Evolutionary conservation across 805 yeast genomes (phyloP), one percentile per base, ranked within the genome.

Genomic region (Yarrowia porcina): DNA sequence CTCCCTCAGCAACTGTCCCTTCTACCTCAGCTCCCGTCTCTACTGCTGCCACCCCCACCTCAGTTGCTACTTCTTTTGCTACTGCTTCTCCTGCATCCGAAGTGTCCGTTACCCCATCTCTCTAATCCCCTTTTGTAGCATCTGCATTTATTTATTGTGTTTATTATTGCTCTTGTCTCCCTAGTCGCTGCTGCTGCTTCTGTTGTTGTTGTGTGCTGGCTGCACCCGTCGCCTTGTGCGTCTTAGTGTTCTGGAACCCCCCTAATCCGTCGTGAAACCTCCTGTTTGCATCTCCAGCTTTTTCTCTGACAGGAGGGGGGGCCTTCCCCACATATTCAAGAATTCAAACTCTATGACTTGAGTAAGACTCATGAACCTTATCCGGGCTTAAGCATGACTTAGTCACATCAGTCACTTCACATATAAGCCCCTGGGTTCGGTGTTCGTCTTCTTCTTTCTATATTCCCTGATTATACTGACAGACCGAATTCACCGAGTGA

Each of bases 301-400:
- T 20, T 20, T 13, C 15, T 15, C 7, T 5, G 13, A 15, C 30
- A 27, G 32, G 20, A 25, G 18, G 25, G 35, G 33, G 36, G 54
- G 23, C 7, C 15, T 49, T 21, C 56, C 56, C 56, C 56, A 49
- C 56, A 49, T 45, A 30, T 33, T 17, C 11, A 10, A 38, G 5
- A 38, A 32, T 49, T n/a, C 56, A 32, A 49, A 49, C 56, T 49
- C 39, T 21, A 49, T 20, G 18, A 15, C 7, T 11, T 20, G 21
- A n/a, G 28, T 49, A 49, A 49, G 56, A 49, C 56, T 32, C 56
- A 49, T 49, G 12, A 49, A 49, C 56, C n/a, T 38, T 13, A 49
- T 21, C 4, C 20, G 21, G 36, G 7, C 25, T 33, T 21, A n/a
- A 30, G 39, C 54, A 20, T 20, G 39, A 32, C 39, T 47, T 30